Conservation (phyloP, 75 land plant species). For the Picea glauca region DNA sequence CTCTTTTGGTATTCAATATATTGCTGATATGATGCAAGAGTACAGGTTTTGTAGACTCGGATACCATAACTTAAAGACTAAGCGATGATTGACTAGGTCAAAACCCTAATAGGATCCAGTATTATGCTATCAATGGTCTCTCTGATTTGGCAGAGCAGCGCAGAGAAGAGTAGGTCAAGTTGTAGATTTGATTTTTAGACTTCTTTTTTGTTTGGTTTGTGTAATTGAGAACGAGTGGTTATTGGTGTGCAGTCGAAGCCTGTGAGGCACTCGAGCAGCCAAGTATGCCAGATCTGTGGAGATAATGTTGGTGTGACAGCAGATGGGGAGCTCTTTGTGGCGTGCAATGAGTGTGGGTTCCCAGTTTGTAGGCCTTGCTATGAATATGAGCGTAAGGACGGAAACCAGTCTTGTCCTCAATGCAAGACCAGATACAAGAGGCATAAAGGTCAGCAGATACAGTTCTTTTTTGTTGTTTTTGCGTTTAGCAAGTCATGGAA, state of each 20-base stretch:
- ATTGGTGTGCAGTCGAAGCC: constrained; percentile 61
- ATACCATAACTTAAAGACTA: no score
- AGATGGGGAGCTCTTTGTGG: constrained; percentile 77
- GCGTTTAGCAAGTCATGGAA: not conserved
- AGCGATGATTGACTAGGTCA: no score
- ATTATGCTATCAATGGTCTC: no score
- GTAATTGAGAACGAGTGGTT: not conserved
- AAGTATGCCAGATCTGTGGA: constrained; percentile 84
- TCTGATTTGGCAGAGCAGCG: no score
- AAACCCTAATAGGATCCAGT: no score
- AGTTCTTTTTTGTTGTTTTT: not conserved
- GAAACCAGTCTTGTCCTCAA: constrained; percentile 80
- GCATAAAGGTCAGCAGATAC: constrained; percentile 58
- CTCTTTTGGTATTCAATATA: no score
- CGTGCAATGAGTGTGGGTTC: constrained; percentile 90
- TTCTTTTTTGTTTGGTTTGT: not conserved
- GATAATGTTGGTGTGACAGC: constrained; percentile 75
- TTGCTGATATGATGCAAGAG: no score
- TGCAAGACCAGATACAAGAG: constrained; percentile 91
- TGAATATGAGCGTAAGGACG: constrained; percentile 93
- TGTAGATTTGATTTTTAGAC: no score
- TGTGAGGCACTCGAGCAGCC: constrained; percentile 47
- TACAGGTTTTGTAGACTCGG: no score
- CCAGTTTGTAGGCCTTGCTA: constrained; percentile 91
- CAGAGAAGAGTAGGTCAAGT: no score